A percentile compares a stretch with the other conserved stretches of the same genome.
Evolutionary conservation across 176 grass and related monocot genomes (phyloP).

Genomic region (Aechmea fasciata): DNA sequence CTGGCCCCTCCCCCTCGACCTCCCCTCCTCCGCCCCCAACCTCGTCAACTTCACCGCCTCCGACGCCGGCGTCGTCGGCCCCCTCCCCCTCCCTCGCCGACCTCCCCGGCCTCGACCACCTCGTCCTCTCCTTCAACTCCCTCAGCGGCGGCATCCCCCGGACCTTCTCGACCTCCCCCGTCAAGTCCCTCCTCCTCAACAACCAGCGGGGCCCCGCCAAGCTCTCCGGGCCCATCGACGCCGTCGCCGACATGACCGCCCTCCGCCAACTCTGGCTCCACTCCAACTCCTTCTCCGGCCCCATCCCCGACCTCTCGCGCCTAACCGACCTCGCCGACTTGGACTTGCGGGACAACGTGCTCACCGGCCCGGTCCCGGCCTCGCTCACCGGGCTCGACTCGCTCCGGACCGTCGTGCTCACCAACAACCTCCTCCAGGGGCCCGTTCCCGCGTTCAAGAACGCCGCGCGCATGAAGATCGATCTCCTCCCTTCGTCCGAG

Average conservation of each 20-base stretch:
- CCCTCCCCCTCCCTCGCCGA: slow-evolving; percentile 18
- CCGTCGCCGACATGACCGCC: slow-evolving; percentile 19
- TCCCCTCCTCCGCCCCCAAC: neutral
- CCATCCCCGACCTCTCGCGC: slow-evolving; percentile 22
- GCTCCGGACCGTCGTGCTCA: slow-evolving; percentile 13
- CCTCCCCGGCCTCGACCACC: slow-evolving; percentile 4
- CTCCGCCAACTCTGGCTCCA: slow-evolving; percentile 18
- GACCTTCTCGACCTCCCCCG: slow-evolving; percentile 14
- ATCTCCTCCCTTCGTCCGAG: neutral
- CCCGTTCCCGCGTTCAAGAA: slow-evolving; percentile 21
- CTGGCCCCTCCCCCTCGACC: slow-evolving; percentile 16
- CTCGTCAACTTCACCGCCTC: slow-evolving; percentile 28
- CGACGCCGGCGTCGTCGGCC: slow-evolving; percentile 19
- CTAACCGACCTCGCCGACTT: slow-evolving; percentile 19
- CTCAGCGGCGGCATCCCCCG: neutral
- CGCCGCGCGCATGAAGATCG: neutral
- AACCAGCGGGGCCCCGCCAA: slow-evolving; percentile 18
- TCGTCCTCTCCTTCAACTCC: slow-evolving; percentile 24
- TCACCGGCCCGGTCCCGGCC: slow-evolving; percentile 29
- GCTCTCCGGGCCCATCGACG: slow-evolving; percentile 9
- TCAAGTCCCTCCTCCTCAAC: slow-evolving; percentile 35
- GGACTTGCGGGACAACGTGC: slow-evolving; percentile 24
- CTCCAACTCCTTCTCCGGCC: slow-evolving; percentile 26
- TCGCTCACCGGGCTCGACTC: slow-evolving; percentile 20
- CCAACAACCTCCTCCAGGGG: slow-evolving; percentile 33